phyloP scores from a whole-genome alignment of 441 rosid species.

The Gossypium gossypioides region DNA sequence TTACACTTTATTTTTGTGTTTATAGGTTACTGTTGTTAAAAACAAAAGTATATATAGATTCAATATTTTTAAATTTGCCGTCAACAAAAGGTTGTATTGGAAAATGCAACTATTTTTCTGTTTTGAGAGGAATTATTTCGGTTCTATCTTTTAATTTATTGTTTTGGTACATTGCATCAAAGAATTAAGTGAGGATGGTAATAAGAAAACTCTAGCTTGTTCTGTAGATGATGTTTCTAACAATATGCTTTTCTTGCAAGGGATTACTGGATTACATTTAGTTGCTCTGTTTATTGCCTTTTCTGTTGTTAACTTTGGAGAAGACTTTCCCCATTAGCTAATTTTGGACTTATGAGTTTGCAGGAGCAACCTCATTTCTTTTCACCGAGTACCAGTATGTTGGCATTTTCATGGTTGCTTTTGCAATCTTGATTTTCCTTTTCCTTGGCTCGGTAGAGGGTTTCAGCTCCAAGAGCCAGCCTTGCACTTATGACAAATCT shows the following conservation, averaged over 20 bases:
- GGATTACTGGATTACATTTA: neutral
- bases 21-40: neutral
- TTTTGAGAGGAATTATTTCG: neutral
- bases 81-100: neutral
- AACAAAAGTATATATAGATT: neutral
- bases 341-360: constrained; percentile 2
- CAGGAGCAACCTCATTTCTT: constrained; percentile 88
- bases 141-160: no score
- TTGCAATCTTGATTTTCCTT: constrained; percentile 67
- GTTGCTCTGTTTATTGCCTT: neutral
- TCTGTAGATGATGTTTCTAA: neutral
- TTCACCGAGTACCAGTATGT: constrained; percentile 74
- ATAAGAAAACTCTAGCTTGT: neutral
- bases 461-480: constrained; percentile 66
- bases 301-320: neutral
- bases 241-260: neutral
- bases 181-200: neutral
- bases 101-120: neutral
- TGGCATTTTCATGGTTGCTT: constrained; percentile 74
- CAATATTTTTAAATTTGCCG: neutral
- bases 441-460: constrained; percentile 92
- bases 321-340: neutral
- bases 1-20: neutral
- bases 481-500: constrained; percentile 56
- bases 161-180: neutral